phyloP scores from a whole-genome alignment of 2,329 filamentous ascomycete species.

The Epichloe glyceriae region DNA sequence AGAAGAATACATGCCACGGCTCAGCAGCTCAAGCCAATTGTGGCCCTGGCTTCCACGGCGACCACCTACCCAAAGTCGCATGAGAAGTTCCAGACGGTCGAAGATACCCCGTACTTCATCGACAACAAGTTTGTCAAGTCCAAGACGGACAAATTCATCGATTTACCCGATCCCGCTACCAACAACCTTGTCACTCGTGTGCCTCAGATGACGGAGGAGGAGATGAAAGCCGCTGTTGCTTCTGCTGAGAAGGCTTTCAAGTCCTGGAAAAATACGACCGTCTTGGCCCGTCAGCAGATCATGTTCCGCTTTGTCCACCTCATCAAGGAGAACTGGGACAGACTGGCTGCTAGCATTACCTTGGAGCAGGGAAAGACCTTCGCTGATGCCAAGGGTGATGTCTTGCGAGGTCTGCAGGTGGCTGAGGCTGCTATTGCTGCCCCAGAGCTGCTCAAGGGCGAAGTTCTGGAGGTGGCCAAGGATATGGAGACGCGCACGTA shows the following conservation, averaged over 20 bases:
- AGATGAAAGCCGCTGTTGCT: conserved; percentile 62
- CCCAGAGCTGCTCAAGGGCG: conserved; percentile 69
- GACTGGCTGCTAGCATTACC: conserved; percentile 72
- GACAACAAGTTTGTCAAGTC: conserved; percentile 68
- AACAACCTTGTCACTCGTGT: conserved; percentile 77
- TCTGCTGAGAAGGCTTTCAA: conserved; percentile 67
- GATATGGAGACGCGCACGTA: conserved; percentile 84
- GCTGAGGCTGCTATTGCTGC: conserved; percentile 73
- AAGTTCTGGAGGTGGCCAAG: conserved; percentile 74
- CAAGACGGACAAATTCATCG: conserved; percentile 58
- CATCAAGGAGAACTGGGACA: conserved; percentile 75
- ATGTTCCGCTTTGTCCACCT: conserved; percentile 77
- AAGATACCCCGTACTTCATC: conserved; percentile 68
- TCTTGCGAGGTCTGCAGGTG: conserved; percentile 70
- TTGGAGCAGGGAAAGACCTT: conserved; percentile 84
- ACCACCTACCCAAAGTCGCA: conserved; percentile 58
- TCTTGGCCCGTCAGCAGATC: conserved; percentile 66
- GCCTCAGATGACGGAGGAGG: conserved; percentile 66
- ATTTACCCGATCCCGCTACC: conserved; percentile 70
- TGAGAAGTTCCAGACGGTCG: conserved; percentile 52
- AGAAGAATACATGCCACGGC: conserved; percentile 46
- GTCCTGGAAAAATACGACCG: conserved; percentile 57
- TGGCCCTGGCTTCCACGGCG: conserved; percentile 39
- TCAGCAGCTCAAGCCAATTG: conserved; percentile 39
- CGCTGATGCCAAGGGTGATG: conserved; percentile 69